These are phyloP conservation scores for Anastatica hierochuntica DNA, from an alignment of 345 rosid genomes.

Conservation along the genomic window DNA sequence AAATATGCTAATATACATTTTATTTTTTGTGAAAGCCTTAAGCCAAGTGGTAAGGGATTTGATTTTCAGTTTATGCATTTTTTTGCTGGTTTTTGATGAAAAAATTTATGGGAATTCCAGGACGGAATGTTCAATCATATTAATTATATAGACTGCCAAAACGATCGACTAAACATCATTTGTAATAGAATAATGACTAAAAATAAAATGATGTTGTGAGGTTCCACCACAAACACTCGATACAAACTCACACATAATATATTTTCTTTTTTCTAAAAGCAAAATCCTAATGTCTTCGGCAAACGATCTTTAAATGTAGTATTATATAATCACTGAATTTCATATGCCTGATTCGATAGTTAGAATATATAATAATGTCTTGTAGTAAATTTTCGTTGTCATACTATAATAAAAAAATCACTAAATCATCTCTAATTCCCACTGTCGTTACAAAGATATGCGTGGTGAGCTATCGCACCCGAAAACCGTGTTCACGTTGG, in stretches of 20 bases:
- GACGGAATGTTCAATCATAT: too few species aligned
- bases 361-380: not conserved
- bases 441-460: slow-evolving; percentile 3
- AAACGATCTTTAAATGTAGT: not conserved
- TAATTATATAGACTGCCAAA: too few species aligned
- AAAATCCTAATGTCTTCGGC: slow-evolving; percentile 19
- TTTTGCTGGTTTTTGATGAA: too few species aligned
- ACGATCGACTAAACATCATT: too few species aligned
- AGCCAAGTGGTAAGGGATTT: too few species aligned
- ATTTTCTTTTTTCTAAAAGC: not conserved
- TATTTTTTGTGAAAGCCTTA: too few species aligned
- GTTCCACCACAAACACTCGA: not conserved
- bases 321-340: not conserved
- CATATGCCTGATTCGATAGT: slow-evolving; percentile 1
- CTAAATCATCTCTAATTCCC: not conserved
- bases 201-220: too few species aligned
- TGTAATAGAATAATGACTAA: too few species aligned
- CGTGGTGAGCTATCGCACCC: slow-evolving; percentile 24
- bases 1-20: too few species aligned
- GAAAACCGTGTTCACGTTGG: slow-evolving; percentile 21
- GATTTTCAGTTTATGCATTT: too few species aligned
- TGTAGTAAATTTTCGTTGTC: not conserved
- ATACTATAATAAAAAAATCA: not conserved
- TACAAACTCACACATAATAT: not conserved
- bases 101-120: too few species aligned